Evolutionary conservation across 129 eudicot genomes (phyloP), one percentile per base, ranked within the genome.

Genomic region (Arctium lappa): DNA sequence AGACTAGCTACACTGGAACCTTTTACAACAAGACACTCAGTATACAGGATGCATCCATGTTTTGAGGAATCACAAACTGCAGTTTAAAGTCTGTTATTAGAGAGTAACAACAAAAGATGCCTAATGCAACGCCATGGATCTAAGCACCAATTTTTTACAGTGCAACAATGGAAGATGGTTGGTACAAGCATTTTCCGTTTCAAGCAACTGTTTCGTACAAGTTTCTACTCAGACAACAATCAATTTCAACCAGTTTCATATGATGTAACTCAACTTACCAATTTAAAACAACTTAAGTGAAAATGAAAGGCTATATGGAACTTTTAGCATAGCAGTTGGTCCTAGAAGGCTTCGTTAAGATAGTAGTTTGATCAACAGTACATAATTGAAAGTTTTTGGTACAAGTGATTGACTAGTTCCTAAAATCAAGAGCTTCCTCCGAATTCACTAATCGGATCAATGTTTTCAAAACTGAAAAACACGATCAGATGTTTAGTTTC

Each of bases 391-490:
- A 68, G 8, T 6, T 29, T 36, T 31, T 30, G 56, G 12, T 29
- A 78, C 44, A 74, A 79, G 65, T 79, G 68, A 68, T 12, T 79
- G 30, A 66, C 11, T 44, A 79, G 30, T 66, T 79, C 50, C 65
- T 40, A 68, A 13, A 68, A 48, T 12, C 18, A 79, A 68, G 18
- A 15, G 12, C 13, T 18, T 42, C 7, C 31, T 8, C 22, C 76
- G 8, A 48, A 42, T 80, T 60, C 50, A 44, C 77, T 80, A 46
- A 70, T 69, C 1, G 0, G 9, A 79, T 48, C 77, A 18, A 33
- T 30, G 42, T 34, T 72, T 80, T 72, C 15, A 70, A 71, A 79
- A 80, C 38, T 11, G 16, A 37, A 36, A 48, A 56, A 36, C 77
- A 80, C 16, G 39, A 65, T 38, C 74, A 78, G 30, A 78, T 27